Base-by-base conservation (phyloP, 2,329 filamentous ascomycete genomes). In the Thermothelomyces thermophilus region DNA sequence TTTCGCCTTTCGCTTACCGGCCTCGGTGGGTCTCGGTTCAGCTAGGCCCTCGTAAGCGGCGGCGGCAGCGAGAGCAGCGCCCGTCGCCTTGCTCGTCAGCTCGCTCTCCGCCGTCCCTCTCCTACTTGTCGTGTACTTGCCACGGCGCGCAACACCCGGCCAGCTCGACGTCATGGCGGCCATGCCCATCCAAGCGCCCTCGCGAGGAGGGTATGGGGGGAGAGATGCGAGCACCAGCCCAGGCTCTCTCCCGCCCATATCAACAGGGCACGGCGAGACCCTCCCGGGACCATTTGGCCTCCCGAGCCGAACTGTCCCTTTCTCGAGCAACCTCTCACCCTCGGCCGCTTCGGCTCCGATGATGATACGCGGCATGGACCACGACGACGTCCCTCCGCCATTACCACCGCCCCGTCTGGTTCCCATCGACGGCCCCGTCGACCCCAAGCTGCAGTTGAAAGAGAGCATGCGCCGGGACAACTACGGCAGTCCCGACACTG, bases 381-480 rank as follows among this genome's bases (percentile, higher is more conserved):
- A 62, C 13, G 55, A 58, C 39, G 62, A 60, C 54, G 69, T 64
- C 2, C 73, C 72, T 53, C 73, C 72, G 45, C 67, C 73, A 31
- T 56, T 75, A 39, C 73, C 72, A n/a, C 72, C 72, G n/a, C 73
- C 73, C 5, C 64, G 64, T 41, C 60, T 64, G 30, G 61, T 67
- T 5, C 68, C 67, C 6, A 63, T 68, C 33, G 59, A 62, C 33
- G 68, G 68, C 5, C 63, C 64, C 26, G 39, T 55, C 58, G 64
- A 48, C 43, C 61, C 31, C 57, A 66, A 34, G n/a, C 36, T 55
- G 16, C 58, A 53, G 46, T 56, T 47, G 40, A 59, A 53, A 40
- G 57, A 60, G 20, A 48, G 49, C 31, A 55, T 54, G 48, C 56
- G 56, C 41, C 51, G 41, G 34, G 65, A 68, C 41, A 62, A 66